These are phyloP conservation scores for Gymnopus androsaceus DNA, from an alignment of 1,284 basidiomycete genomes.

Conservation along the genomic window DNA sequence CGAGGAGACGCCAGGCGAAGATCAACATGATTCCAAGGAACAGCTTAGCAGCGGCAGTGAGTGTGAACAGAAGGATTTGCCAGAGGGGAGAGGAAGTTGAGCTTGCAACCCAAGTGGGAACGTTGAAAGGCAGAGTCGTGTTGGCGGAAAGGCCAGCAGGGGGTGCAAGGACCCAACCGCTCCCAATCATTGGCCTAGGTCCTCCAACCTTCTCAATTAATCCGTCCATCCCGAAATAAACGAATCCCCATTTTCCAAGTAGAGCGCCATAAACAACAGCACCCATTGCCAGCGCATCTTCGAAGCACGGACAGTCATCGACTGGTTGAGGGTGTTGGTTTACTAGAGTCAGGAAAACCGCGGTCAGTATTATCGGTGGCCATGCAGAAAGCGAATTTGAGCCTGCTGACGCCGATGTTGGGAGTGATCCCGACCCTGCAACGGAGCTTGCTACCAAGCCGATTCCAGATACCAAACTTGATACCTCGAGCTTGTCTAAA, in stretches of 20 bases:
- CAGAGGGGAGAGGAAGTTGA: neutral
- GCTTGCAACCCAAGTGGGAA: conserved; percentile 13
- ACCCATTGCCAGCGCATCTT: conserved; percentile 93
- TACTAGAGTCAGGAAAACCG: conserved; percentile 72
- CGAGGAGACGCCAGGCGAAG: conserved; percentile 83
- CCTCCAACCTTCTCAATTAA: conserved; percentile 2
- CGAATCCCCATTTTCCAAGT: conserved; percentile 63
- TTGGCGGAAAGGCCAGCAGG: no score
- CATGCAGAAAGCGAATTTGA: conserved; percentile 28
- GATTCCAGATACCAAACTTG: no score
- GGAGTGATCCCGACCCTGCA: no score
- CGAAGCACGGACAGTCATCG: conserved; percentile 97
- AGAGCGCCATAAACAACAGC: conserved; percentile 82
- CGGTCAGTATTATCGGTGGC: conserved; percentile 62
- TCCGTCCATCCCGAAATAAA: conserved; percentile 8
- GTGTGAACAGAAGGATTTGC: conserved; percentile 48
- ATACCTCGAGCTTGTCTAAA: no score
- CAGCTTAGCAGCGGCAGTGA: conserved; percentile 62
- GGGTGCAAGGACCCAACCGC: neutral
- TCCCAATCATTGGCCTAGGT: neutral
- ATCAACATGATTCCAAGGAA: conserved; percentile 69
- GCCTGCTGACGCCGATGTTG: conserved; percentile 33
- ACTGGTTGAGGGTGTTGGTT: conserved; percentile 91
- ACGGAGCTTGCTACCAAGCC: no score
- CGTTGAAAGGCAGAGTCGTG: no score